These are phyloP conservation scores for Carex littledalei DNA, from an alignment of 176 grass and related monocot genomes.

Conservation along the genomic window DNA sequence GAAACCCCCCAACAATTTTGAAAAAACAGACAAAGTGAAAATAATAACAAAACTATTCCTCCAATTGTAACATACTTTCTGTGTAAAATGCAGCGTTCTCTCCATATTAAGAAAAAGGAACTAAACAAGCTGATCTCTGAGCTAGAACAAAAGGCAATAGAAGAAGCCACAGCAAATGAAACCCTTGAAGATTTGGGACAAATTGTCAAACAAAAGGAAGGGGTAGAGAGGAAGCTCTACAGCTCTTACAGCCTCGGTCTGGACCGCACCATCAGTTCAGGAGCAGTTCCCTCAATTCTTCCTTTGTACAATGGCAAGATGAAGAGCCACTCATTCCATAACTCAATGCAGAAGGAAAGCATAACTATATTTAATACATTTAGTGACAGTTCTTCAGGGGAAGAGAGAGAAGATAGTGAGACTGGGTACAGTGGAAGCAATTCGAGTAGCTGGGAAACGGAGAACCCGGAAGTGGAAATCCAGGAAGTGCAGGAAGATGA, in stretches of 20 bases:
- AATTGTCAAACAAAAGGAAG: slow-evolving; percentile 63
- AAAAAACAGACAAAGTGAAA: neutral
- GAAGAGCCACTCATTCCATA: slow-evolving; percentile 72
- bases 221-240: slow-evolving; percentile 48
- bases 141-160: slow-evolving; percentile 42
- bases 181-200: slow-evolving; percentile 51
- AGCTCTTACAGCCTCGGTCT: slow-evolving; percentile 62
- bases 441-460: slow-evolving; percentile 25
- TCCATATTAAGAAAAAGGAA: slow-evolving; percentile 51
- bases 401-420: slow-evolving; percentile 29
- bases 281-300: slow-evolving; percentile 34
- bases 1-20: neutral
- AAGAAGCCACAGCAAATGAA: slow-evolving; percentile 45
- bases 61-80: neutral
- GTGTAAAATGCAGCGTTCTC: slow-evolving; percentile 48
- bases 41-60: neutral
- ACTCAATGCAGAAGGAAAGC: slow-evolving; percentile 32
- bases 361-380: slow-evolving; percentile 42
- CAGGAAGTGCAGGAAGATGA: slow-evolving; percentile 29
- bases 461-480: neutral
- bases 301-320: slow-evolving; percentile 45
- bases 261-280: slow-evolving; percentile 25
- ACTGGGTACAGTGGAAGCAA: slow-evolving; percentile 23
- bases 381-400: slow-evolving; percentile 41
- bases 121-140: slow-evolving; percentile 54